phyloP scores from a whole-genome alignment of 2,329 filamentous ascomycete species.

The Aspergillus quadrilineatus region DNA sequence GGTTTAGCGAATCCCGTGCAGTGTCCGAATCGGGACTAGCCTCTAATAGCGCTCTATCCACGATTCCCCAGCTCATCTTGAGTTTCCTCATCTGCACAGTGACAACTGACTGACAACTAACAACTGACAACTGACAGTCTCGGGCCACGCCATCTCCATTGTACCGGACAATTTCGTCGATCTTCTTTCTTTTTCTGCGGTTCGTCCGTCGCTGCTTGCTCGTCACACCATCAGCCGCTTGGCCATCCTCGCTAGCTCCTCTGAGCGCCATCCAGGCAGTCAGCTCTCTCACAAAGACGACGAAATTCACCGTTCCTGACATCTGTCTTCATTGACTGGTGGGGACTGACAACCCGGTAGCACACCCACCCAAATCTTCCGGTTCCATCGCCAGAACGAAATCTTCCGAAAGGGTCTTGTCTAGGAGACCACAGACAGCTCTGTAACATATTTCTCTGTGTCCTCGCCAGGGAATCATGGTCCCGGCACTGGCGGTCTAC shows the following conservation, averaged over 20 bases:
- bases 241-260: not conserved
- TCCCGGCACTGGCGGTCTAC: not conserved
- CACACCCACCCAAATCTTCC: constrained; percentile 18
- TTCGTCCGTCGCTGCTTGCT: constrained; percentile 6
- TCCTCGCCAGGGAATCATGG: not conserved
- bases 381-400: constrained; percentile 16
- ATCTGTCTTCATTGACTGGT: constrained; percentile 2
- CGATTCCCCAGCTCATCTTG: not conserved
- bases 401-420: constrained; percentile 22
- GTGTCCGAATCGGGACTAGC: constrained; percentile 10
- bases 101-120: not conserved
- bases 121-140: not conserved
- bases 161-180: constrained; percentile 9
- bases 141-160: not conserved
- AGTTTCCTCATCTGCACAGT: not conserved
- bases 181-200: constrained; percentile 15
- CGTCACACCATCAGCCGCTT: constrained; percentile 3
- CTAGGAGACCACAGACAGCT: constrained; percentile 1
- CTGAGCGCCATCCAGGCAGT: not conserved
- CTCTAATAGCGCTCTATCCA: not conserved
- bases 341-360: constrained; percentile 8
- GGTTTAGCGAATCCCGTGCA: constrained; percentile 17
- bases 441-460: not conserved
- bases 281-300: not conserved
- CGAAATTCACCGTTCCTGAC: constrained; percentile 17